Evolutionary conservation across 192 early-diverging fungal species (phyloP).

Genomic region (Mortierella alpina): DNA sequence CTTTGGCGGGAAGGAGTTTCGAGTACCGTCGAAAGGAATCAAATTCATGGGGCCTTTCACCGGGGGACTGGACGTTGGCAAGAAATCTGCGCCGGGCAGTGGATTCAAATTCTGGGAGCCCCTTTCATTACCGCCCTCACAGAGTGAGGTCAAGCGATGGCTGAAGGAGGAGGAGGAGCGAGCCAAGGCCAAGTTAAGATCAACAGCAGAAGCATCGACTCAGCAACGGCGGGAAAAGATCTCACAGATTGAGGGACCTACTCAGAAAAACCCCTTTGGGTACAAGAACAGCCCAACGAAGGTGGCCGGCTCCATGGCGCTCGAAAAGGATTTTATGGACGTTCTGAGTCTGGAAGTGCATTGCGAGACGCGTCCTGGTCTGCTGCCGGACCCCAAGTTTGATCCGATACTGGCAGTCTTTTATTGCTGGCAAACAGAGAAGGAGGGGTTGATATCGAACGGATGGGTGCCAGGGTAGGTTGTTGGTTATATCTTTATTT

Average conservation of each 20-base stretch:
- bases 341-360: slow-evolving; percentile 76
- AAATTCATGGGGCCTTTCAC: slow-evolving; percentile 31
- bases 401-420: slow-evolving; percentile 73
- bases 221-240: slow-evolving; percentile 24
- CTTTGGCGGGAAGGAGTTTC: slow-evolving; percentile 73
- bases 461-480: slow-evolving; percentile 61
- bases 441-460: slow-evolving; percentile 53
- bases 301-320: slow-evolving; percentile 51
- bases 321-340: slow-evolving; percentile 60
- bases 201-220: slow-evolving; percentile 21
- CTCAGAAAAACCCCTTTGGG: slow-evolving; percentile 69
- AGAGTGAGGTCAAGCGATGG: slow-evolving; percentile 50
- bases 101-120: slow-evolving; percentile 44
- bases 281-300: slow-evolving; percentile 72
- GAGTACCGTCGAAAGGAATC: slow-evolving; percentile 48
- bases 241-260: slow-evolving; percentile 70
- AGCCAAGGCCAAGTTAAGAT: slow-evolving; percentile 14
- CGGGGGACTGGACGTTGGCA: background rate
- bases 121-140: slow-evolving; percentile 53
- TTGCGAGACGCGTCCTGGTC: slow-evolving; percentile 57
- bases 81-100: background rate
- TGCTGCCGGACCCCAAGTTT: slow-evolving; percentile 74
- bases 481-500: background rate
- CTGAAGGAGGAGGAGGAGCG: slow-evolving; percentile 50
- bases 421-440: slow-evolving; percentile 74